A percentile compares a stretch with the other conserved stretches of the same genome.
phyloP scores from a whole-genome alignment of 768 basidiomycete genomes.

The Rhodotorula toruloides region DNA sequence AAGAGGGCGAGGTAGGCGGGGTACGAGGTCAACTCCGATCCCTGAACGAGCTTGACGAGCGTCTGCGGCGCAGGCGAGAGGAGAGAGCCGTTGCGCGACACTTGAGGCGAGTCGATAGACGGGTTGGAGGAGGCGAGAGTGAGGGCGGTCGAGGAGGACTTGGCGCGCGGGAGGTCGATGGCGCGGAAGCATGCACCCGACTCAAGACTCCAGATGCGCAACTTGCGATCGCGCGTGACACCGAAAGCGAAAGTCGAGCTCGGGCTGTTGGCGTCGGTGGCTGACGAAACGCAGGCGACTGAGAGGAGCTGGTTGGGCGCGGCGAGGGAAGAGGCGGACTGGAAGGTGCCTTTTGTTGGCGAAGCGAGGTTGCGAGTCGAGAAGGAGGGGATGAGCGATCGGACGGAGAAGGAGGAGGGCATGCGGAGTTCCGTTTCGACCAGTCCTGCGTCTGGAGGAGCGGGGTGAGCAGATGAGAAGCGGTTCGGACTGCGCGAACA shows the following conservation, averaged over 20 bases:
- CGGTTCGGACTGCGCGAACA: too few relatives aligned
- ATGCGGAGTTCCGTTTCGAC: conserved; percentile 29
- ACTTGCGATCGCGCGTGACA: conserved; percentile 75
- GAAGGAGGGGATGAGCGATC: conserved; percentile 50
- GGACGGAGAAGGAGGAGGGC: conserved; percentile 30
- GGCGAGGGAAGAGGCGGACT: conserved; percentile 47
- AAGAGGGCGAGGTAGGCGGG: conserved; percentile 61
- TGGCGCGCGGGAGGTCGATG: conserved; percentile 58
- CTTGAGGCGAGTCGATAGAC: background rate
- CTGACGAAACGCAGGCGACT: conserved; percentile 60
- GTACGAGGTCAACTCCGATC: conserved; percentile 48
- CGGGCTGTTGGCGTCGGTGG: too few relatives aligned
- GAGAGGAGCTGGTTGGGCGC: conserved; percentile 61
- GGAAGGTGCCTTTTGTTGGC: conserved; percentile 52
- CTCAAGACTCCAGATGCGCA: conserved; percentile 69
- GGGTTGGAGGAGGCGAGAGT: conserved; percentile 23
- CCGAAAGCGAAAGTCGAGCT: conserved; percentile 63
- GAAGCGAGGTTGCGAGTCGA: conserved; percentile 65
- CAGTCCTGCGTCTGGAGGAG: conserved; percentile 4
- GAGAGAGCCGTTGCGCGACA: conserved; percentile 49
- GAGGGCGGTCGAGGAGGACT: conserved; percentile 31
- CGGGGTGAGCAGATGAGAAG: background rate
- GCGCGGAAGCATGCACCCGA: conserved; percentile 43
- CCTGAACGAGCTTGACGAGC: conserved; percentile 53
- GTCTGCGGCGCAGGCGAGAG: conserved; percentile 64